phyloP scores from a whole-genome alignment of 176 grass and related monocot genomes.

The Avena insularis region DNA sequence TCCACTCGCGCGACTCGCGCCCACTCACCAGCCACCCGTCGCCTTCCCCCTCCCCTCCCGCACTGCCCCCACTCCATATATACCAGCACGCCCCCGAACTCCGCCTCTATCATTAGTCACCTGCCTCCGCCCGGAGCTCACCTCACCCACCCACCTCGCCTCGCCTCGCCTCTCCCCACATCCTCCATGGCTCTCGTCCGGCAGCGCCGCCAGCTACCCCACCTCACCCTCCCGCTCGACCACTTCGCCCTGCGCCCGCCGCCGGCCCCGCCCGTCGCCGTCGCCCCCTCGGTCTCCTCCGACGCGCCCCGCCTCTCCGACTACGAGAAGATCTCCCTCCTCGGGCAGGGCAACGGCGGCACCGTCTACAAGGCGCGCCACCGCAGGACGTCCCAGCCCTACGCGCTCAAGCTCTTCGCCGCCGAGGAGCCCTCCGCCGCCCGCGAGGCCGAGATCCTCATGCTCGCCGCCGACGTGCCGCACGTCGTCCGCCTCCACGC shows the following conservation, averaged over 20 bases:
- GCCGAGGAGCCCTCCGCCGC: constrained; percentile 48
- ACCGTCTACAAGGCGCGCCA: constrained; percentile 81
- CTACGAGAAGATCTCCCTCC: constrained; percentile 73
- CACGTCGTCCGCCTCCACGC: constrained; percentile 74
- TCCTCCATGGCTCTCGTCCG: constrained; percentile 66
- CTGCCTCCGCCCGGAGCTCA: not conserved
- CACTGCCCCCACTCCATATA: constrained; percentile 35
- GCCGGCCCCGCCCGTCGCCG: constrained; percentile 16
- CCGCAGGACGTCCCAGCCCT: constrained; percentile 38
- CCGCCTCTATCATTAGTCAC: not conserved
- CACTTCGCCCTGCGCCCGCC: constrained; percentile 49
- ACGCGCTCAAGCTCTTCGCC: constrained; percentile 64
- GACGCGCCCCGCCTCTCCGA: constrained; percentile 59
- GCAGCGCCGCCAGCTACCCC: constrained; percentile 68
- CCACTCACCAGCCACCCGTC: not conserved
- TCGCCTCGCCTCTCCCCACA: too few relatives aligned
- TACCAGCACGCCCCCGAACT: not conserved
- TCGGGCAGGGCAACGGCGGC: constrained; percentile 89
- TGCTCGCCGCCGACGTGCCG: constrained; percentile 53
- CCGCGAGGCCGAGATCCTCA: constrained; percentile 78
- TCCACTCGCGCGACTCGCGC: constrained; percentile 50
- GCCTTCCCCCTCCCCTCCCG: not conserved
- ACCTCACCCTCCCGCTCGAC: constrained; percentile 66
- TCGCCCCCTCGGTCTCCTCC: constrained; percentile 32
- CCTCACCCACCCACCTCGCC: not conserved